A percentile compares a stretch with the other conserved stretches of the same genome.
These are phyloP conservation scores for Capsella bursapastoris DNA, from an alignment of 345 rosid genomes.

Conservation along the genomic window DNA sequence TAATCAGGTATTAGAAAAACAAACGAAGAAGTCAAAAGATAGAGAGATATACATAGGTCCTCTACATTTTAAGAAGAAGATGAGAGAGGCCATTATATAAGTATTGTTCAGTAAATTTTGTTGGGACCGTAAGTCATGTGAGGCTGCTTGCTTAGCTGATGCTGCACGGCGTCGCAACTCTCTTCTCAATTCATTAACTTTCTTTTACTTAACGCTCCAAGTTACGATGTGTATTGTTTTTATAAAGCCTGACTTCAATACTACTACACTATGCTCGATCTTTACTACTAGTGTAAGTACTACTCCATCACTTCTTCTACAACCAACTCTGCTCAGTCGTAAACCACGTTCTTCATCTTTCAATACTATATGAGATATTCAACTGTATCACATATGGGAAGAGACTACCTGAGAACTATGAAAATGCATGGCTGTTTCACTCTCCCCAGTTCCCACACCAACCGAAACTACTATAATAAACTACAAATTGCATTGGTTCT, in stretches of 20 bases:
- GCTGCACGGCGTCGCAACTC: constrained; percentile 40
- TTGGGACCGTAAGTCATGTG: constrained; percentile 43
- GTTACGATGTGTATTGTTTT: constrained; percentile 19
- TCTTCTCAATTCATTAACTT: constrained; percentile 15
- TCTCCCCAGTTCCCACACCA: no score
- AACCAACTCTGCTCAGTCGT: not conserved
- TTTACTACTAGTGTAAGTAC: constrained; percentile 16
- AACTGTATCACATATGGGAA: not conserved
- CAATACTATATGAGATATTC: not conserved
- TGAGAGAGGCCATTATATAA: not conserved
- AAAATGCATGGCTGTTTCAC: not conserved
- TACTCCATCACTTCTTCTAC: not conserved
- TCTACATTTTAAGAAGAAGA: no score
- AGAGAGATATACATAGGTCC: no score
- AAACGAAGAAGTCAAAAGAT: no score
- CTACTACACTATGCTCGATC: not conserved
- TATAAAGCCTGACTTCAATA: constrained; percentile 13
- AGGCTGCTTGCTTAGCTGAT: constrained; percentile 32
- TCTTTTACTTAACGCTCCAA: constrained; percentile 22
- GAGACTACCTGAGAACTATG: not conserved
- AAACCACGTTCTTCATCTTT: constrained; percentile 6
- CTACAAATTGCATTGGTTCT: not conserved
- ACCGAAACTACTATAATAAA: no score
- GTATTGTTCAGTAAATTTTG: not conserved
- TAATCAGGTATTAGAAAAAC: no score